Conservation (phyloP, 2,329 filamentous ascomycete genomes). For the Hymenotorrendiella dingleyae region DNA sequence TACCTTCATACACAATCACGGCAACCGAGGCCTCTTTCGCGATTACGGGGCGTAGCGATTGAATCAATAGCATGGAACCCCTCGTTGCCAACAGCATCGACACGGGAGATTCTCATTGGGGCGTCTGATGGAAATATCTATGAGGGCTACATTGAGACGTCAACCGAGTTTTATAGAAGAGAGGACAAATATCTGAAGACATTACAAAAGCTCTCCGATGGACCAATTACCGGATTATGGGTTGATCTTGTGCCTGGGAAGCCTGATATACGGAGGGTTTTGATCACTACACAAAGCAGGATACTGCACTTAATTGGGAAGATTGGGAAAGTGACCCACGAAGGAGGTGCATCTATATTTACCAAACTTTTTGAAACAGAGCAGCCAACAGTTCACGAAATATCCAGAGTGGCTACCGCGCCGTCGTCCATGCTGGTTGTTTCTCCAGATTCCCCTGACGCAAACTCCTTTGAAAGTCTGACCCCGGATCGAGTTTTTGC, state of each 20-base stretch:
- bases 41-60: slow-evolving; percentile 79
- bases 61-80: slow-evolving; percentile 95
- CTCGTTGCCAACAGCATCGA: slow-evolving; percentile 85
- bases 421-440: slow-evolving; percentile 65
- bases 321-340: slow-evolving; percentile 63
- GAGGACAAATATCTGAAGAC: slow-evolving; percentile 88
- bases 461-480: slow-evolving; percentile 47
- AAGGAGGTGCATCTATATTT: slow-evolving; percentile 81
- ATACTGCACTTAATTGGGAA: slow-evolving; percentile 79
- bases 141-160: slow-evolving; percentile 90
- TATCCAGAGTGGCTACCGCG: slow-evolving; percentile 51
- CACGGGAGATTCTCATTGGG: slow-evolving; percentile 86
- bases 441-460: slow-evolving; percentile 66
- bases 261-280: slow-evolving; percentile 66
- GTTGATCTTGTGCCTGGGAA: slow-evolving; percentile 64
- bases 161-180: slow-evolving; percentile 88
- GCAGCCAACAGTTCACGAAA: slow-evolving; percentile 69
- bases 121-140: slow-evolving; percentile 93
- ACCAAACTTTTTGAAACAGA: slow-evolving; percentile 83
- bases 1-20: slow-evolving; percentile 95
- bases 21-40: slow-evolving; percentile 73
- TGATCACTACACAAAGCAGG: slow-evolving; percentile 73
- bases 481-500: slow-evolving; percentile 71
- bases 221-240: slow-evolving; percentile 79
- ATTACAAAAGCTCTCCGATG: slow-evolving; percentile 77